Evolutionary conservation across 176 grass and related monocot species (phyloP).

Genomic region (Rhynchospora pubera): DNA sequence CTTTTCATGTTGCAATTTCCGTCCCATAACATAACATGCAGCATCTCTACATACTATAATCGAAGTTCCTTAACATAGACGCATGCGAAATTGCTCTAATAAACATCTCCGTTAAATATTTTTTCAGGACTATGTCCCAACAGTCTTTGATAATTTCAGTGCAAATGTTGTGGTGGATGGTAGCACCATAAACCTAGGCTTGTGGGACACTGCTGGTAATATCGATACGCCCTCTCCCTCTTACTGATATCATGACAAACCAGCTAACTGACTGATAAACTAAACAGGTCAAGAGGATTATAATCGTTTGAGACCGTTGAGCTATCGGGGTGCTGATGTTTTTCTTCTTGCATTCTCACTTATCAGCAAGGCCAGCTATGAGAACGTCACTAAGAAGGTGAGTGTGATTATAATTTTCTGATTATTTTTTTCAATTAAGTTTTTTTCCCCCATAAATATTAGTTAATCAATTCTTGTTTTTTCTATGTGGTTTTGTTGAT

Average conservation of each 20-base stretch:
- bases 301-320: slow-evolving; percentile 56
- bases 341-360: slow-evolving; percentile 70
- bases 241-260: too few species aligned
- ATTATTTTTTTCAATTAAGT: background rate
- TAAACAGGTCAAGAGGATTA: slow-evolving; percentile 75
- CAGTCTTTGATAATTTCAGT: slow-evolving; percentile 59
- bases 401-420: background rate
- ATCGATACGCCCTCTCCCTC: background rate
- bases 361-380: slow-evolving; percentile 79
- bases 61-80: background rate
- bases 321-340: slow-evolving; percentile 69
- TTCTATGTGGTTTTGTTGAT: background rate
- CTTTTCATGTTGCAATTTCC: too few species aligned
- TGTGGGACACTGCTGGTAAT: slow-evolving; percentile 56
- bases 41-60: background rate
- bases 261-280: background rate
- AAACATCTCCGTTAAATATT: background rate
- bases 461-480: background rate
- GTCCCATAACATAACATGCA: background rate
- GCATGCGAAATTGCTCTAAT: background rate
- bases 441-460: background rate
- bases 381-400: slow-evolving; percentile 75
- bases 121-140: slow-evolving; percentile 54
- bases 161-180: slow-evolving; percentile 55
- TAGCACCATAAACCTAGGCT: slow-evolving; percentile 50